These are phyloP conservation scores for Clonostachys chloroleuca DNA, from an alignment of 2,329 filamentous ascomycete genomes.

Conservation along the genomic window DNA sequence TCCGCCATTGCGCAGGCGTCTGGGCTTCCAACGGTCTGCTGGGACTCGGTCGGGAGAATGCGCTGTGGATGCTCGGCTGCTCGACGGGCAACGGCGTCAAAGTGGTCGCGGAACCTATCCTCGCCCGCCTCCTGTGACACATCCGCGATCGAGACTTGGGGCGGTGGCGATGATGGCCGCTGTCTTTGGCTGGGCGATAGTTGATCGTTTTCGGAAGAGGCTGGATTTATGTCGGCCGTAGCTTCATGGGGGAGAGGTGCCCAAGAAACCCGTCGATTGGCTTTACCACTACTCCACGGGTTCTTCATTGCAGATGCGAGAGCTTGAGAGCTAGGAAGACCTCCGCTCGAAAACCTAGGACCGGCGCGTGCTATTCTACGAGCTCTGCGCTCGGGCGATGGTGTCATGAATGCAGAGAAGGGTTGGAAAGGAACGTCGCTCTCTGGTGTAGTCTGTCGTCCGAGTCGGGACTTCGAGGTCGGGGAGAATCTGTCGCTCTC, in stretches of 20 bases:
- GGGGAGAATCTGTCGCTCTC: no score
- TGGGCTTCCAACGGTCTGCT: conserved; percentile 17
- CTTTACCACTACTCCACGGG: conserved; percentile 17
- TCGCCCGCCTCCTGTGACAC: conserved; percentile 24
- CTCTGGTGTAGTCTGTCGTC: conserved; percentile 28
- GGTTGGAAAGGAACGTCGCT: conserved; percentile 43
- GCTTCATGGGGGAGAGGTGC: conserved; percentile 20
- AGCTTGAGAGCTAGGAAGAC: conserved; percentile 25
- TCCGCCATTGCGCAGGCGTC: conserved; percentile 2
- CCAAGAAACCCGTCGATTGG: conserved; percentile 28
- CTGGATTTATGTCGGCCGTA: background rate
- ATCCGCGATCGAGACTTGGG: conserved; percentile 23
- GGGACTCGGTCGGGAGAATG: conserved; percentile 35
- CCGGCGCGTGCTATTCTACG: conserved; percentile 7
- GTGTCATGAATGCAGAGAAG: conserved; percentile 47
- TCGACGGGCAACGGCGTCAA: conserved; percentile 34
- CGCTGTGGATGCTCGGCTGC: conserved; percentile 18
- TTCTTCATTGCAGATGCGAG: conserved; percentile 26
- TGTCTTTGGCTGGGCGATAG: background rate
- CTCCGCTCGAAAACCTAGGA: conserved; percentile 12
- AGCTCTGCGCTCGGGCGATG: conserved; percentile 33
- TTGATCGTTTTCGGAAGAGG: background rate
- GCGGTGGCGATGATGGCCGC: conserved; percentile 37
- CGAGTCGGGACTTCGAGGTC: no score
- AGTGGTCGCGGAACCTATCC: conserved; percentile 39